Evolutionary conservation across 1,284 basidiomycete species (phyloP).

Genomic region (Ceratobasidium sp.): DNA sequence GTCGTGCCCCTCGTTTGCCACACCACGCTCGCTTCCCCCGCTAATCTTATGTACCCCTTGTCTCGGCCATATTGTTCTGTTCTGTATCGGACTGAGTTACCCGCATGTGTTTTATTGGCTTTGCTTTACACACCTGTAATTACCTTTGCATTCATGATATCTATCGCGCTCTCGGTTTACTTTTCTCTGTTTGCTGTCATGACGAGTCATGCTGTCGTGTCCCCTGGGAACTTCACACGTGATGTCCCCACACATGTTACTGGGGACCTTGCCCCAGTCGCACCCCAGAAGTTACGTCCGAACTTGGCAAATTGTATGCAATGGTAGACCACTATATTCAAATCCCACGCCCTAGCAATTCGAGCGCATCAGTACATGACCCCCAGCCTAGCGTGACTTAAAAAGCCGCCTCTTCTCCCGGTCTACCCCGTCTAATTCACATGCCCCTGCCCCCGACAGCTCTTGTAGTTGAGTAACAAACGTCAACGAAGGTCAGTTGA

Average conservation of each 20-base stretch:
- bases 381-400: conserved; percentile 1
- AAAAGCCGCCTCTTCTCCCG: conserved; percentile 34
- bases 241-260: background rate
- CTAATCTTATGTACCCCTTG: conserved; percentile 35
- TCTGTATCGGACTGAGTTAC: conserved; percentile 20
- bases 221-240: conserved; percentile 2
- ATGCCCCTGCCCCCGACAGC: conserved; percentile 22
- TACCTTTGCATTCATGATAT: conserved; percentile 41
- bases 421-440: conserved; percentile 34
- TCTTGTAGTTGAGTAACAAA: conserved; percentile 1
- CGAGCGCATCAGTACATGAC: background rate
- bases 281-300: conserved; percentile 1
- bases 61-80: conserved; percentile 40
- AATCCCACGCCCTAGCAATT: conserved; percentile 3
- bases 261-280: background rate
- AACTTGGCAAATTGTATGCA: conserved; percentile 6
- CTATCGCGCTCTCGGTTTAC: conserved; percentile 17
- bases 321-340: background rate
- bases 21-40: conserved; percentile 37
- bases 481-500: conserved; percentile 25
- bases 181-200: background rate
- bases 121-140: conserved; percentile 13
- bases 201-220: background rate
- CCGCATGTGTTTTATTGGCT: conserved; percentile 40
- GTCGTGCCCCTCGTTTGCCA: conserved; percentile 38